Evolutionary conservation across 1,284 basidiomycete genomes (phyloP).

Genomic region (Ustilago nuda): DNA sequence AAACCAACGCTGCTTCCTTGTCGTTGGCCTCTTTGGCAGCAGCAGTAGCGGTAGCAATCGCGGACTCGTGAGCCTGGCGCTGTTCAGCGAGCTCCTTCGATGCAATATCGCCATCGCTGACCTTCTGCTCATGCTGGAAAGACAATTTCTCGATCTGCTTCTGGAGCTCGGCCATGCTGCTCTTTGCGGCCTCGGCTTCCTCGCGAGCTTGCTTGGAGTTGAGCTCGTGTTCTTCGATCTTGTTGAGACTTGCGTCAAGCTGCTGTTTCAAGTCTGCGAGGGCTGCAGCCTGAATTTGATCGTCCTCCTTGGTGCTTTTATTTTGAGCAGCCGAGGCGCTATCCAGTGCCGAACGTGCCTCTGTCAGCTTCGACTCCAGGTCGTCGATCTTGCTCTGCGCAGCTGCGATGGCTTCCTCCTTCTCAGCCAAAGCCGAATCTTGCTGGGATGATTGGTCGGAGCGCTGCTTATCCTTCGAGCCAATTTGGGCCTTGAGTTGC

Average conservation of each 20-base stretch:
- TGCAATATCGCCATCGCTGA: slow-evolving; percentile 2
- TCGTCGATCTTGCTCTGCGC: slow-evolving; percentile 31
- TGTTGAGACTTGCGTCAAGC: slow-evolving; percentile 26
- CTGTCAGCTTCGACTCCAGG: slow-evolving; percentile 26
- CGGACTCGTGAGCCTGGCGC: slow-evolving; percentile 31
- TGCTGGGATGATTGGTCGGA: slow-evolving; percentile 25
- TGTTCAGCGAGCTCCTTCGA: slow-evolving; percentile 31
- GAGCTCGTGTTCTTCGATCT: slow-evolving; percentile 31
- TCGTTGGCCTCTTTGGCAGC: slow-evolving; percentile 29
- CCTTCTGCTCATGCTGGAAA: slow-evolving; percentile 32
- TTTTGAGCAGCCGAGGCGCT: slow-evolving; percentile 20
- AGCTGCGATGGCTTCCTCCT: slow-evolving; percentile 28
- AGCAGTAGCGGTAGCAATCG: slow-evolving; percentile 5
- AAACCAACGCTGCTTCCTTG: slow-evolving; percentile 12
- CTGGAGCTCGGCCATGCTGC: slow-evolving; percentile 22
- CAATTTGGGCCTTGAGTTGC: slow-evolving; percentile 20
- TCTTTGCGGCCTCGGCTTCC: slow-evolving; percentile 24
- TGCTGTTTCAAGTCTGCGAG: slow-evolving; percentile 25
- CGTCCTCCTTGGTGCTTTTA: slow-evolving; percentile 17
- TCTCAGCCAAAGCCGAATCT: slow-evolving; percentile 20
- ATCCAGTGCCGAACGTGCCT: slow-evolving; percentile 26
- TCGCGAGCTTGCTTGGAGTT: slow-evolving; percentile 25
- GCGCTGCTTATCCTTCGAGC: slow-evolving; percentile 19
- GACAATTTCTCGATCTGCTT: slow-evolving; percentile 32
- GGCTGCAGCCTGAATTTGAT: slow-evolving; percentile 18